Base-by-base conservation (phyloP, 2,329 filamentous ascomycete genomes). In the Penicillium sp. region DNA sequence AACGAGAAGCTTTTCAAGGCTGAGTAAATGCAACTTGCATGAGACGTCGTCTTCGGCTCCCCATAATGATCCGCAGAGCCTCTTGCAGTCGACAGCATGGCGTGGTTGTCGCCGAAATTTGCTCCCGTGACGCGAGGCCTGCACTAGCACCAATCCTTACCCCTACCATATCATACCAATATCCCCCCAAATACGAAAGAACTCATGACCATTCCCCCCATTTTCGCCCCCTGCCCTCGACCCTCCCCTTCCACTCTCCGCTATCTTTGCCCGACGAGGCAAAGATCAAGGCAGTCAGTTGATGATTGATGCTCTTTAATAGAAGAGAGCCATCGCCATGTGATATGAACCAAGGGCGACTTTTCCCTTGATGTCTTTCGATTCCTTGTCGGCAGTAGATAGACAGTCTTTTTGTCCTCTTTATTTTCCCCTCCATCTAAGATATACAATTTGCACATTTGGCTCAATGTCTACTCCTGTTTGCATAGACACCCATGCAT, bases 1-100 rank as follows among this genome's bases (percentile, higher is more conserved):
- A 98, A 97, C 74, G 90, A 93, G 79, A 82, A 81, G 58, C 78
- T 95, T 49, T 94, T 96, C 76, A 50, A 39, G 42, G 76, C 74
- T 58, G 76, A 79, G 69, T 67, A 73, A 57, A 65, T 65, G 60
- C 36, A 42, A 27, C 39, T 32, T 29, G 32, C 33, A 39, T 39
- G 11, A 32, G 29, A 32, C 29, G 33, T 32, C 26, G 38, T 27
- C 29, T 24, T 35, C 45, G 47, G 25, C 18, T n/a, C 18, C 32
- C 9, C 43, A 18, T 18, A 18, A 18, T 18, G 18, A 18, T 45
- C 42, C 39, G 42, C 41, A 27, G 34, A 43, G 40, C 42, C 39
- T 43, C 29, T 28, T 39, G 40, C 40, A 38, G 29, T 42, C 47
- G 51, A 25, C 33, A 38, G 25, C 38, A 51, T 48, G 38, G 48